These are phyloP conservation scores for Chlorencoelia australis DNA, from an alignment of 2,329 filamentous ascomycete genomes.

Conservation along the genomic window DNA sequence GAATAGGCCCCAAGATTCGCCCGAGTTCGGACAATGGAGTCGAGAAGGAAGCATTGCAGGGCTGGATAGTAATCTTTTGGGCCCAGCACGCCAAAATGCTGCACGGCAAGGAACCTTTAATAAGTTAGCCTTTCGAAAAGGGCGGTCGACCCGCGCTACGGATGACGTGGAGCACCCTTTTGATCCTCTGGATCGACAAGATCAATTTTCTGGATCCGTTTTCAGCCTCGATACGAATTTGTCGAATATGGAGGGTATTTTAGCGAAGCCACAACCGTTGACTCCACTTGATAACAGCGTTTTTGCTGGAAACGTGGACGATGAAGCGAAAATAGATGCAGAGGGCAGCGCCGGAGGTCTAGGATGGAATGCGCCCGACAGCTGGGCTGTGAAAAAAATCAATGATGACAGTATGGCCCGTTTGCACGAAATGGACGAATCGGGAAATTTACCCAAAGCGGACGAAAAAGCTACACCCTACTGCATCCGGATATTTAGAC, in stretches of 20 bases:
- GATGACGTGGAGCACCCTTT: conserved; percentile 47
- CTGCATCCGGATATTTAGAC: conserved; percentile 90
- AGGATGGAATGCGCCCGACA: conserved; percentile 89
- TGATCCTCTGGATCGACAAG: conserved; percentile 16
- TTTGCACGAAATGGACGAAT: conserved; percentile 55
- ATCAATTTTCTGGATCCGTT: conserved; percentile 36
- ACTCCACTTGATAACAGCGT: conserved; percentile 57
- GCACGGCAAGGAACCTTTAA: conserved; percentile 28
- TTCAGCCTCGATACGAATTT: conserved; percentile 83
- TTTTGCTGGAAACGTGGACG: conserved; percentile 33
- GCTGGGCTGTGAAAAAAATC: conserved; percentile 79
- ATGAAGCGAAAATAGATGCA: conserved; percentile 29
- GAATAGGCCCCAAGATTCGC: conserved; percentile 16
- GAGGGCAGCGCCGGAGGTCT: conserved; percentile 30
- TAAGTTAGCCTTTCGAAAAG: conserved; percentile 54
- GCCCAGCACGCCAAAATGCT: conserved; percentile 4
- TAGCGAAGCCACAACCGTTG: conserved; percentile 59
- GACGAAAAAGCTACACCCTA: conserved; percentile 71
- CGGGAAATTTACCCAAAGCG: conserved; percentile 53
- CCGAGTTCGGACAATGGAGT: conserved; percentile 22
- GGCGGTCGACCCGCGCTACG: conserved; percentile 36
- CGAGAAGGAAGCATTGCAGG: conserved; percentile 23
- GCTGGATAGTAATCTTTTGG: conserved; percentile 19
- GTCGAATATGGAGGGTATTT: conserved; percentile 82
- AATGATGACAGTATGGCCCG: conserved; percentile 53